Percentiles rank a stretch among this genome's conserved stretches.
Evolutionary conservation across 768 basidiomycete genomes (phyloP).

Genomic region (Amanita pallidorosea): DNA sequence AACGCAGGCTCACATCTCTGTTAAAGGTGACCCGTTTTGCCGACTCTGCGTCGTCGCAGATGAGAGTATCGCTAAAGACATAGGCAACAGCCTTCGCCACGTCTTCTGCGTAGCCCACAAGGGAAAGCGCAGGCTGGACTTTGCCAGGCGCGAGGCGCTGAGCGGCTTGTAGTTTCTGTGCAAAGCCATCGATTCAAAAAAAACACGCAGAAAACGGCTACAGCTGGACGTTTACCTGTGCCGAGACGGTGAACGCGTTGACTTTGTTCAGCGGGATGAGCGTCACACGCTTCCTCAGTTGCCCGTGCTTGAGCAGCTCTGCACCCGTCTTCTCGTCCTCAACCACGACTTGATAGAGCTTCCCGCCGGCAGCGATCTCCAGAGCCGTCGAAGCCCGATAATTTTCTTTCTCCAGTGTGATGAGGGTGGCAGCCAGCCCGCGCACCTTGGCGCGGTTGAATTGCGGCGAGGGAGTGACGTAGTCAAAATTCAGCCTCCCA

Average conservation of each 20-base stretch:
- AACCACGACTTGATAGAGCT: conserved; percentile 89
- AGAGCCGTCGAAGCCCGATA: conserved; percentile 80
- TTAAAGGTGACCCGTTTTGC: conserved; percentile 87
- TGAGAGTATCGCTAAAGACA: conserved; percentile 88
- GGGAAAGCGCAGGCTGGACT: conserved; percentile 78
- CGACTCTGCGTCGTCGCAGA: conserved; percentile 81
- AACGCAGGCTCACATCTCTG: conserved; percentile 53
- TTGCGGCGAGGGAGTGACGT: conserved; percentile 59
- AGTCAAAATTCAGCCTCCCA: conserved; percentile 73
- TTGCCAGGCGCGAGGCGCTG: conserved; percentile 65
- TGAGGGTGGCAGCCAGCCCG: conserved; percentile 85
- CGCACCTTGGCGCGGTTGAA: conserved; percentile 86
- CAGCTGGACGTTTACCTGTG: conserved; percentile 26
- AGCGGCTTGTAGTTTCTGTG: conserved; percentile 69
- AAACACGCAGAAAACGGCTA: no score
- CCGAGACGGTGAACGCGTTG: conserved; percentile 37
- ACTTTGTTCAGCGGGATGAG: conserved; percentile 95
- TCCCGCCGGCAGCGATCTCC: conserved; percentile 85
- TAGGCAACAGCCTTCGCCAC: conserved; percentile 84
- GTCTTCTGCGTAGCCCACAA: conserved; percentile 74
- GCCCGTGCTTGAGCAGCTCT: conserved; percentile 62
- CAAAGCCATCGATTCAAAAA: neutral
- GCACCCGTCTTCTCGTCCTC: conserved; percentile 85
- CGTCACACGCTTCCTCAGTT: conserved; percentile 80
- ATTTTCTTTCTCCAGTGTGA: conserved; percentile 59